A percentile compares a stretch with the other conserved stretches of the same genome.
Conservation (phyloP, 1,284 basidiomycete species). For the Moniliella sp. region DNA sequence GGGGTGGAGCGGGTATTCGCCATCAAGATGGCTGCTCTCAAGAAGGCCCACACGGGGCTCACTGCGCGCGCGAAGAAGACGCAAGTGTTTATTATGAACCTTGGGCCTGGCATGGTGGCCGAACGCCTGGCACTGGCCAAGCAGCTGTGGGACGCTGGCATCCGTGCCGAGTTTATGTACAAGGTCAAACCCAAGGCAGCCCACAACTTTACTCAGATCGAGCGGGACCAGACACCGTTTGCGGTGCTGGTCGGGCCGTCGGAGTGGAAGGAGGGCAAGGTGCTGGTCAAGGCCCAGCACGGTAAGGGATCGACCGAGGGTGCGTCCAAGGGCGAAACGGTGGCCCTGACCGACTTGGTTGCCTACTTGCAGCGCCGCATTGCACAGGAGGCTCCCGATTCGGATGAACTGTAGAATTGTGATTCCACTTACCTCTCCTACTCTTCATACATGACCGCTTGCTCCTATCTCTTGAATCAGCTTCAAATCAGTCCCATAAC, state of each 20-base stretch:
- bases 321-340: constrained; percentile 46
- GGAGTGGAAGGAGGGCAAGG: constrained; percentile 49
- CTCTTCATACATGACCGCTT: neutral
- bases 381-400: constrained; percentile 1
- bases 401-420: neutral
- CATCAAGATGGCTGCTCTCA: constrained; percentile 66
- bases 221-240: constrained; percentile 71
- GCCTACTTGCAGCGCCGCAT: constrained; percentile 41
- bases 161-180: constrained; percentile 79
- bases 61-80: constrained; percentile 64
- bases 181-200: constrained; percentile 57
- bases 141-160: constrained; percentile 62
- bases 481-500: too few species aligned
- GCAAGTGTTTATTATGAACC: constrained; percentile 77
- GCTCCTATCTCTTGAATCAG: too few species aligned
- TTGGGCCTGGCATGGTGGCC: constrained; percentile 67
- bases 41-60: constrained; percentile 41
- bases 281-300: constrained; percentile 75
- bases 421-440: too few species aligned
- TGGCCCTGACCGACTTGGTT: constrained; percentile 42
- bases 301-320: constrained; percentile 43
- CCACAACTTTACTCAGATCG: constrained; percentile 67
- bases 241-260: constrained; percentile 70
- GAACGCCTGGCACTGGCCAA: constrained; percentile 66
- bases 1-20: constrained; percentile 91